Evolutionary conservation across 1,284 basidiomycete species (phyloP).

Genomic region (Ustilago hordei): DNA sequence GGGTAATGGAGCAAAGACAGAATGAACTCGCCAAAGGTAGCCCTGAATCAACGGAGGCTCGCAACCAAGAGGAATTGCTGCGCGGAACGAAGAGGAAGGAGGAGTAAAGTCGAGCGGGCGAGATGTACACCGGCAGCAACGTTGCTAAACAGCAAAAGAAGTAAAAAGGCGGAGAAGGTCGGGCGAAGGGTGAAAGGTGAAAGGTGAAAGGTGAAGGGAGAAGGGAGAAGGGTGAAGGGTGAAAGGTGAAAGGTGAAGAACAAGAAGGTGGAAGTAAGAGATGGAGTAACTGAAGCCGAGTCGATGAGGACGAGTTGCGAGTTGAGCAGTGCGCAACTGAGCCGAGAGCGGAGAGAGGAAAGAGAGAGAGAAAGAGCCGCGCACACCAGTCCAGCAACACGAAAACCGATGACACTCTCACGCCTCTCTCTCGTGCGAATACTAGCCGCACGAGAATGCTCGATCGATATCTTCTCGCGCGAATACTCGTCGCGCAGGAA

Average conservation of each 20-base stretch:
- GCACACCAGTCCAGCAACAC: neutral
- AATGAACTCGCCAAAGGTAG: neutral
- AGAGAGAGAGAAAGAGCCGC: neutral
- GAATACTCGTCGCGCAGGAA: too few species aligned
- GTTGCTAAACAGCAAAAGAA: neutral
- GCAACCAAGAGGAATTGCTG: neutral
- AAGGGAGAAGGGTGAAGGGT: neutral
- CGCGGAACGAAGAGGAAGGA: slow-evolving; percentile 2
- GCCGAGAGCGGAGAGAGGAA: neutral
- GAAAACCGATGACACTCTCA: neutral
- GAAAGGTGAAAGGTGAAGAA: neutral
- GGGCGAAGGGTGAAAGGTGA: neutral
- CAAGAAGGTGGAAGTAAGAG: neutral
- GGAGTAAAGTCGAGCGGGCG: neutral
- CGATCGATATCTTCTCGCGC: too few species aligned
- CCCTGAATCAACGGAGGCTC: neutral
- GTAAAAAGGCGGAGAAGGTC: neutral
- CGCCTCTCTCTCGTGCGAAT: too few species aligned
- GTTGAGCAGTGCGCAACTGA: slow-evolving; percentile 3
- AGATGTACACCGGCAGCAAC: neutral
- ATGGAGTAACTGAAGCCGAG: too few species aligned
- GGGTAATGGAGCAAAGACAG: neutral
- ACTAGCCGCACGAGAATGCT: too few species aligned
- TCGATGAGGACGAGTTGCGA: neutral
- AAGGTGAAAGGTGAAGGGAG: neutral